A percentile compares a stretch with the other conserved stretches of the same genome.
Conservation (phyloP, 2,329 filamentous ascomycete species). For the Ciborinia camelliae region DNA sequence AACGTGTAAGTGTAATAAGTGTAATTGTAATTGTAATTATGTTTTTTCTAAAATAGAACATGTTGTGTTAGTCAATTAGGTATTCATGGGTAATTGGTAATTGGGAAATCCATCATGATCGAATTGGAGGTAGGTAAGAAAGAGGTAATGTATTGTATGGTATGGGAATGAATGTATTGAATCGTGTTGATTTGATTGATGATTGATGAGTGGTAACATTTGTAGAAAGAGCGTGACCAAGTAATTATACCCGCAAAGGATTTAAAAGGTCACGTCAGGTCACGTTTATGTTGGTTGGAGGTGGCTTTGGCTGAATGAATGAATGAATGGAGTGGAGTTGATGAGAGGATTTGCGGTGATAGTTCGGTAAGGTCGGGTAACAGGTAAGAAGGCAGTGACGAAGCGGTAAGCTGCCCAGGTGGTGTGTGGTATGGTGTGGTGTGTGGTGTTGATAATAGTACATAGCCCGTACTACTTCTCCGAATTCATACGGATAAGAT, state of each 20-base stretch:
- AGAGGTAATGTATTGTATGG: too few species aligned
- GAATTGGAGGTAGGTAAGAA: constrained; percentile 6
- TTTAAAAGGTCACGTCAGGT: constrained; percentile 2
- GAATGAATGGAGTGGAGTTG: background rate
- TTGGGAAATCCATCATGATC: background rate
- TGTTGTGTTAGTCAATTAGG: constrained; percentile 15
- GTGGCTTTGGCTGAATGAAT: too few species aligned
- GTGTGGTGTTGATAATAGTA: background rate
- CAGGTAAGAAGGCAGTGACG: constrained; percentile 6
- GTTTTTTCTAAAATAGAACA: background rate
- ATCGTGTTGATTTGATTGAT: background rate
- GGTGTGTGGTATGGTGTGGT: background rate
- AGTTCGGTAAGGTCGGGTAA: background rate
- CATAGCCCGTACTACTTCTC: background rate
- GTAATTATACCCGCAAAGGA: background rate
- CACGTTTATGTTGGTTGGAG: constrained; percentile 4
- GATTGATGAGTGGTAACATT: background rate
- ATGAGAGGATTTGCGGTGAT: background rate
- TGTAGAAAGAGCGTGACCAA: background rate
- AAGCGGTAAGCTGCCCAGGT: background rate
- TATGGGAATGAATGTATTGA: background rate
- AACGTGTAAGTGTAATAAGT: too few species aligned
- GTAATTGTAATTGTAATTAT: background rate
- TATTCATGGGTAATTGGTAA: background rate
- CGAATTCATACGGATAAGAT: background rate